Evolutionary conservation across 129 eudicot species (phyloP), one percentile per base, ranked within the genome.

Genomic region (Tagetes erecta): DNA sequence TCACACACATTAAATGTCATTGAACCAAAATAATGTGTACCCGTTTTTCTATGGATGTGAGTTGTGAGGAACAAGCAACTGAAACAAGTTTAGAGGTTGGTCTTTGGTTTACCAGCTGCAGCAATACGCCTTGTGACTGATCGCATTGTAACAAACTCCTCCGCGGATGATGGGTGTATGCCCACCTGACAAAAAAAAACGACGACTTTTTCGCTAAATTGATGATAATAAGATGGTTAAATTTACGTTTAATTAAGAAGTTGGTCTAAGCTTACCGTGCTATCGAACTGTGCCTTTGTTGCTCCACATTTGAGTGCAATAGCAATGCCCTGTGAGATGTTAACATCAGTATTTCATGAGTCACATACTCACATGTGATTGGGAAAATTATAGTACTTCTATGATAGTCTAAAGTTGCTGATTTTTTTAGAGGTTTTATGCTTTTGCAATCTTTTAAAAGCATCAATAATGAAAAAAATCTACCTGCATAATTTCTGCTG

Each of bases 401-500:
- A 35, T 33, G 35, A 35, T 33, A 33, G 40, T 33, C n/a, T 34
- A 59, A 59, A 2, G 11, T 59, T 33, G 3, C 10, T 38, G 5
- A 35, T 37, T 4, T 13, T 38, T n/a, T 39, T n/a, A 0, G 31
- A 36, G 27, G 42, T 12, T 10, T 63, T 37, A 59, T 5, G 68
- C 41, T 52, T 70, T 9, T 6, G 51, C 12, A 68, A 62, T 34
- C 33, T 56, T 39, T 40, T 12, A 73, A 10, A n/a, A 38, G 35
- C 8, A 56, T 42, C 40, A 70, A 62, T 49, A 66, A 58, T 37
- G 68, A 60, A 35, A 20, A 67, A 52, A 51, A n/a, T 9, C 5
- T 85, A 88, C 98, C 97, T 93, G 97, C 89, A 94, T 90, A 70
- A 94, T 94, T 80, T 94, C 98, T 69, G 97, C 87, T 49, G 98